phyloP scores from a whole-genome alignment of 129 eudicot species.

The Smallanthus sonchifolius region DNA sequence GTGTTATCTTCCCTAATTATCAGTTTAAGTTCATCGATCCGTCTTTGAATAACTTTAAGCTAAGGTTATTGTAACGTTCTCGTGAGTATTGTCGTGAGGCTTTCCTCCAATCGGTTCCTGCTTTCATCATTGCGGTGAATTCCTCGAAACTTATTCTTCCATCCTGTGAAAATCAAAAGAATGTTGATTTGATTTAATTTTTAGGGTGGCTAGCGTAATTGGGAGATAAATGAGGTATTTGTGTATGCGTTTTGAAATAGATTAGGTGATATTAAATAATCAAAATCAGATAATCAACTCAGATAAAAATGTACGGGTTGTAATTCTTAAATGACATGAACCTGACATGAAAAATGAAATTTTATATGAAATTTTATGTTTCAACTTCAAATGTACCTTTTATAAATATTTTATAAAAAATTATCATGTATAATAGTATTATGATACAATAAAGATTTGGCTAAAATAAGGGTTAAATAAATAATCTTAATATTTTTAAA shows the following conservation, averaged over 20 bases:
- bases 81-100: constrained; percentile 15
- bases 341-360: not conserved
- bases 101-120: constrained; percentile 18
- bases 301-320: too few species aligned
- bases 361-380: not conserved
- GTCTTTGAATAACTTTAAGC: constrained; percentile 10
- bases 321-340: not conserved
- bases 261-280: too few species aligned
- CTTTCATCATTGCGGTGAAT: constrained; percentile 12
- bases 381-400: not conserved
- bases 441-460: not conserved
- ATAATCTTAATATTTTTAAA: too few species aligned
- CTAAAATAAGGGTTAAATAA: not conserved
- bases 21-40: constrained; percentile 12
- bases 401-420: too few species aligned
- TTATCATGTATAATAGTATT: not conserved
- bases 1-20: not conserved
- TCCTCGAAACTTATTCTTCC: constrained; percentile 14
- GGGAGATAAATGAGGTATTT: not conserved
- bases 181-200: not conserved
- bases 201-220: not conserved
- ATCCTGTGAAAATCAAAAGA: not conserved
- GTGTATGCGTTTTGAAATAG: not conserved
- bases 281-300: not conserved
- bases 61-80: constrained; percentile 13